These are phyloP conservation scores for Favolaschia claudopus DNA, from an alignment of 768 basidiomycete genomes.

Conservation along the genomic window DNA sequence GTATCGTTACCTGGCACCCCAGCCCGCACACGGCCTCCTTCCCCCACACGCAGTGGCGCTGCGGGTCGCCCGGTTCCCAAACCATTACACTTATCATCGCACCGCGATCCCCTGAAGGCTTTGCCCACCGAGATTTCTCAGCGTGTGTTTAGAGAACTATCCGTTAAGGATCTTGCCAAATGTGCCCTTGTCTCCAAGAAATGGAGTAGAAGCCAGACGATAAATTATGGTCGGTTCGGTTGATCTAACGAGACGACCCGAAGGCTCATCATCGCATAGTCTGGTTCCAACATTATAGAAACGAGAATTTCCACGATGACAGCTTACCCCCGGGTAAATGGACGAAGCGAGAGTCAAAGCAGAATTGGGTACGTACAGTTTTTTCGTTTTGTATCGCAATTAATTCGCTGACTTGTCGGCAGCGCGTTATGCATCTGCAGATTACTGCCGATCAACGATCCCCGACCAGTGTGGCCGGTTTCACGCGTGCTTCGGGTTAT, in stretches of 20 bases:
- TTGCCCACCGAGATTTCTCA: conserved; percentile 88
- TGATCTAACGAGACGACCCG: neutral
- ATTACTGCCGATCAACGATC: conserved; percentile 51
- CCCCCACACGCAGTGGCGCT: conserved; percentile 54
- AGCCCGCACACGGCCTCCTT: conserved; percentile 66
- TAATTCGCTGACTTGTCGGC: conserved; percentile 5
- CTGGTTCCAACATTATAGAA: conserved; percentile 93
- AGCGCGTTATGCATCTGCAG: conserved; percentile 64
- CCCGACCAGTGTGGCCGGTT: conserved; percentile 32
- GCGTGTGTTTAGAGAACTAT: conserved; percentile 71
- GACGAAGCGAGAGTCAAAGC: conserved; percentile 94
- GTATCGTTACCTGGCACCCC: conserved; percentile 76
- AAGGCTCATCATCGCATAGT: conserved; percentile 54
- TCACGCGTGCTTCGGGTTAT: conserved; percentile 54
- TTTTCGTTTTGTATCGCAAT: conserved; percentile 10
- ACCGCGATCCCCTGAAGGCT: conserved; percentile 67
- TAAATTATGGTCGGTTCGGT: conserved; percentile 79
- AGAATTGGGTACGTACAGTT: conserved; percentile 74
- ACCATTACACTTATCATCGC: conserved; percentile 51
- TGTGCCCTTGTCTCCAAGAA: conserved; percentile 85
- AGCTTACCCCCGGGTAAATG: conserved; percentile 84
- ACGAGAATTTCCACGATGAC: conserved; percentile 85
- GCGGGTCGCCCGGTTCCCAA: conserved; percentile 58
- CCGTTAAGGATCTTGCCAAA: conserved; percentile 71
- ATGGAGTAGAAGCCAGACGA: conserved; percentile 88